Evolutionary conservation across 176 grass and related monocot species (phyloP).

Genomic region (Cenchrus americanus): DNA sequence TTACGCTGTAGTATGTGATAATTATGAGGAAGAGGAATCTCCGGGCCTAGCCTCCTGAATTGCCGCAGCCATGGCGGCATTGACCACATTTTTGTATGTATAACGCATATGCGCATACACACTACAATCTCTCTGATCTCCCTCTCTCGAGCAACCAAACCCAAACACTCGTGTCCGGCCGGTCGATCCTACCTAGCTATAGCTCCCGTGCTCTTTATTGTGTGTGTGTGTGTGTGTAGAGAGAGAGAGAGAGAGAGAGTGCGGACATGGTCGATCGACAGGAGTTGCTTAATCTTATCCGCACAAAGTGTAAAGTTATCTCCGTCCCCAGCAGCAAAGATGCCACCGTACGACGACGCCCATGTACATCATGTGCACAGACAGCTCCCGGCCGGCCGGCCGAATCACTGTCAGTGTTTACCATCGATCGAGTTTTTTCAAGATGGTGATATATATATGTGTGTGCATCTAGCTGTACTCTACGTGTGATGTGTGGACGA

Average conservation of each 20-base stretch:
- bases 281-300: conserved; percentile 4
- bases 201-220: background rate
- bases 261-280: background rate
- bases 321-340: background rate
- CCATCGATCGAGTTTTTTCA: background rate
- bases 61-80: conserved; percentile 1
- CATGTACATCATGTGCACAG: background rate
- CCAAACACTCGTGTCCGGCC: conserved; percentile 1
- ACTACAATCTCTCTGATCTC: background rate
- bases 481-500: background rate
- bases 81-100: conserved; percentile 8
- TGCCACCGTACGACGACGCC: background rate
- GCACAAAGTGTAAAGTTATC: background rate
- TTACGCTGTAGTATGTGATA: background rate
- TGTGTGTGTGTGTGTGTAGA: too few relatives aligned
- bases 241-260: too few relatives aligned
- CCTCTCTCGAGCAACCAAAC: conserved; percentile 17
- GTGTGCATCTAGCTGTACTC: background rate
- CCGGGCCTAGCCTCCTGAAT: conserved; percentile 10
- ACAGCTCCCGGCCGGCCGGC: background rate
- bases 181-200: background rate
- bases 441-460: background rate
- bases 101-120: too few relatives aligned
- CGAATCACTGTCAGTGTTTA: conserved; percentile 3
- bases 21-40: background rate